These are phyloP conservation scores for Aureobasidium namibiae DNA, from an alignment of 2,329 filamentous ascomycete species.

Conservation along the genomic window DNA sequence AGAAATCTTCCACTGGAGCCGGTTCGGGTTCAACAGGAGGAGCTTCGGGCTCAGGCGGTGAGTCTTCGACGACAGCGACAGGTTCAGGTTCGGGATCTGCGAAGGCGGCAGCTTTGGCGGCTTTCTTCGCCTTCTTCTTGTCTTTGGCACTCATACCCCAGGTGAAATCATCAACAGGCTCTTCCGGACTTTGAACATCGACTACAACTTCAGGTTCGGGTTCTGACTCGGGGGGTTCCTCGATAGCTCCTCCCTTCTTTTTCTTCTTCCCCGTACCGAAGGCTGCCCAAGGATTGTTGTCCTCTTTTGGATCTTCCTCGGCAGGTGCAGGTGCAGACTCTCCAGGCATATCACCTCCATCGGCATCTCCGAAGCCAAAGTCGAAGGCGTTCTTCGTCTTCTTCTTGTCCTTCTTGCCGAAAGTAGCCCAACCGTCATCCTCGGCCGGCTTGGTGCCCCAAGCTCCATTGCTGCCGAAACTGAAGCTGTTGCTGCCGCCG, in stretches of 20 bases:
- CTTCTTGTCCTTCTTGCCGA: conserved; percentile 28
- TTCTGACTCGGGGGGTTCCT: neutral
- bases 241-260: conserved; percentile 23
- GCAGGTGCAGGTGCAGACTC: conserved; percentile 17
- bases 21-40: conserved; percentile 29
- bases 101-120: conserved; percentile 24
- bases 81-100: conserved; percentile 24
- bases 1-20: conserved; percentile 27
- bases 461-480: conserved; percentile 26
- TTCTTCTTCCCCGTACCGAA: conserved; percentile 30
- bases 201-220: neutral
- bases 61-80: conserved; percentile 13
- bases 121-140: conserved; percentile 30
- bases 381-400: conserved; percentile 21
- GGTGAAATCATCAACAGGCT: conserved; percentile 20
- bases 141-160: conserved; percentile 18
- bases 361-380: conserved; percentile 13
- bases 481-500: conserved; percentile 26
- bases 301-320: conserved; percentile 20
- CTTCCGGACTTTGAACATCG: neutral
- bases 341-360: neutral
- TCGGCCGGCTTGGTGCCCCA: conserved; percentile 20
- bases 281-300: conserved; percentile 27
- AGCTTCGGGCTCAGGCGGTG: conserved; percentile 27
- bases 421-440: conserved; percentile 21